These are phyloP conservation scores for Musa troglodytarum DNA, from an alignment of 176 grass and related monocot genomes.

Conservation along the genomic window DNA sequence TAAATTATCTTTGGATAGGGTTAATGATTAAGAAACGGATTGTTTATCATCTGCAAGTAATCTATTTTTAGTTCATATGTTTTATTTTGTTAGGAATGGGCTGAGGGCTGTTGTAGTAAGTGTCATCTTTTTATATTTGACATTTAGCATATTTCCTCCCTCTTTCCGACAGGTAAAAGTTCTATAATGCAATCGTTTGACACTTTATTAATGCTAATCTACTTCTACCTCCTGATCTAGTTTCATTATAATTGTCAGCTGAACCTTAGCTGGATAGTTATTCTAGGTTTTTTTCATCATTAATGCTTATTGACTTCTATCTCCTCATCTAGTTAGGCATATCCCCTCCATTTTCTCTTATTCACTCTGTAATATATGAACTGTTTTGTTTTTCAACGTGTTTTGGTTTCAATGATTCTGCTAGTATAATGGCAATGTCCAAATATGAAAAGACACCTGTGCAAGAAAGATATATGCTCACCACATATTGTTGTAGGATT, in stretches of 20 bases:
- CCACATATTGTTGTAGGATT: neutral
- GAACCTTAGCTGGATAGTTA: neutral
- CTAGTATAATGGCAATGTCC: neutral
- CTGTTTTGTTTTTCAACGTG: neutral
- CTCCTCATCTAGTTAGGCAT: neutral
- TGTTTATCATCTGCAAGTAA: neutral
- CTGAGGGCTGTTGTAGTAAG: neutral
- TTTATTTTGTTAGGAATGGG: neutral
- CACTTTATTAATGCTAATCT: neutral
- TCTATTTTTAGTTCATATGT: neutral
- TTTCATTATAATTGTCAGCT: neutral
- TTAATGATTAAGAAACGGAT: neutral
- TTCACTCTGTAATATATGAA: neutral
- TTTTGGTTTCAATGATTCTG: neutral
- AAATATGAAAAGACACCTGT: neutral
- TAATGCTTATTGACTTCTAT: neutral
- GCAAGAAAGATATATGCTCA: no score
- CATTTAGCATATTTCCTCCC: neutral
- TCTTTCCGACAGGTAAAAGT: neutral
- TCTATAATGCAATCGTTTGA: neutral
- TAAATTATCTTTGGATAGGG: neutral
- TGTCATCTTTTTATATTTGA: neutral
- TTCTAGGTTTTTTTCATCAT: no score
- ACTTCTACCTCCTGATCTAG: neutral
- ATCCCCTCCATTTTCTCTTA: neutral